Evolutionary conservation across 2,329 filamentous ascomycete genomes (phyloP), one percentile per base, ranked within the genome.

Genomic region (Fusarium dlaminii): DNA sequence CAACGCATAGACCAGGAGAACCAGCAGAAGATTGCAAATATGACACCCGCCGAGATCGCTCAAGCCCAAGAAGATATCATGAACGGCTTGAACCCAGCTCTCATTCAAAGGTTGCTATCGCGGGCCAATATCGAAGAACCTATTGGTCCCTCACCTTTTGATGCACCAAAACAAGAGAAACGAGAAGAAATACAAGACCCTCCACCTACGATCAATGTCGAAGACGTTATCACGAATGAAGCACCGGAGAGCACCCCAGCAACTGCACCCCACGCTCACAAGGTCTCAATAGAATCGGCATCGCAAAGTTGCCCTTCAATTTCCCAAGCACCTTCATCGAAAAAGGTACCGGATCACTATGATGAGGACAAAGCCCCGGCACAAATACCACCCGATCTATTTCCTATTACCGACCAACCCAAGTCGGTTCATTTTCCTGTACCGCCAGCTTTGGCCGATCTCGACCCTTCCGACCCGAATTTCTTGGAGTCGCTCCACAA

Each of bases 401-500:
- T 86, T 74, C 81, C 84, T 39, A 82, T 86, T 45, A 80, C 82
- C 49, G 79, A 84, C 55, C 77, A 80, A 51, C 80, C 83, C 45
- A 79, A 82, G 72, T 82, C 85, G 36, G 86, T 88, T 20, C 93
- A 94, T 83, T 94, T 92, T 82, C 92, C 91, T 15, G 82, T 81
- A n/a, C 84, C 82, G 5, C 86, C 82, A 15, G 80, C 79, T 46
- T 81, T 88, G 11, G 93, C 93, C 17, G 92, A 94, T 67, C 92
- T 98, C 72, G 94, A 98, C 81, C 95, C 95, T 1, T 86, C 90
- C 42, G 94, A 95, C 67, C 92, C 94, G 0, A 87, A 94, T 79
- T 98, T 98, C 84, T 91, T 98, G 66, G 84, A 90, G 52, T 92
- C 94, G 64, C 90, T 99, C 11, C 95, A 98, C 86, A 85, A 91